A percentile compares a stretch with the other conserved stretches of the same genome.
Evolutionary conservation across 257 asterid species (phyloP).

Genomic region (Perilla frutescens): DNA sequence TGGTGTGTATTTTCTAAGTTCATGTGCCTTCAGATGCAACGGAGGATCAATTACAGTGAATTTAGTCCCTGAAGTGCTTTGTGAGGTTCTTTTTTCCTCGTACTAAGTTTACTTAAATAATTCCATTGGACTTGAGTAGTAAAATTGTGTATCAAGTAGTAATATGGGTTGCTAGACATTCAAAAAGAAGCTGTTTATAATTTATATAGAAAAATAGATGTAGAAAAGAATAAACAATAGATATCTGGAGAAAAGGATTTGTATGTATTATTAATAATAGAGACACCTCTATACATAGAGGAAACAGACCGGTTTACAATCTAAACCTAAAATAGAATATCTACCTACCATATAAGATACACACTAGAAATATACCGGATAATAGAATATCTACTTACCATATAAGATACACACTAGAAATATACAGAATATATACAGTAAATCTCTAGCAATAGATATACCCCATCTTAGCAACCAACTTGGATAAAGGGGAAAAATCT

Average conservation of each 20-base stretch:
- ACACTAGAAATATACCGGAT: no score
- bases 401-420: no score
- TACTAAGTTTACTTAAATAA: background rate
- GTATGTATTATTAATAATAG: no score
- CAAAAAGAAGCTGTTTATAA: background rate
- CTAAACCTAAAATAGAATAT: no score
- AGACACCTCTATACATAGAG: no score
- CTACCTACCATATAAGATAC: no score
- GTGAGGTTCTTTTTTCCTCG: background rate
- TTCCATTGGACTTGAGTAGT: background rate
- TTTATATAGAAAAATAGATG: background rate
- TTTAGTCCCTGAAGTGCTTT: background rate
- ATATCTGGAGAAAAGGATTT: no score
- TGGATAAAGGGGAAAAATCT: background rate
- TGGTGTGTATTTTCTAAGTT: background rate
- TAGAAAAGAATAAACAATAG: no score
- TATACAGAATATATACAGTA: no score
- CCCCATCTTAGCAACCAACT: background rate
- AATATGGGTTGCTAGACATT: background rate
- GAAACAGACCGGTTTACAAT: no score
- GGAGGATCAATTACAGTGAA: background rate
- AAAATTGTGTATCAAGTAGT: background rate
- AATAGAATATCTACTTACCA: no score
- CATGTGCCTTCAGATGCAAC: background rate
- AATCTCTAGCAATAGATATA: background rate